Evolutionary conservation across 495 filamentous ascomycete genomes (phyloP).

Genomic region (Niebla homalea): DNA sequence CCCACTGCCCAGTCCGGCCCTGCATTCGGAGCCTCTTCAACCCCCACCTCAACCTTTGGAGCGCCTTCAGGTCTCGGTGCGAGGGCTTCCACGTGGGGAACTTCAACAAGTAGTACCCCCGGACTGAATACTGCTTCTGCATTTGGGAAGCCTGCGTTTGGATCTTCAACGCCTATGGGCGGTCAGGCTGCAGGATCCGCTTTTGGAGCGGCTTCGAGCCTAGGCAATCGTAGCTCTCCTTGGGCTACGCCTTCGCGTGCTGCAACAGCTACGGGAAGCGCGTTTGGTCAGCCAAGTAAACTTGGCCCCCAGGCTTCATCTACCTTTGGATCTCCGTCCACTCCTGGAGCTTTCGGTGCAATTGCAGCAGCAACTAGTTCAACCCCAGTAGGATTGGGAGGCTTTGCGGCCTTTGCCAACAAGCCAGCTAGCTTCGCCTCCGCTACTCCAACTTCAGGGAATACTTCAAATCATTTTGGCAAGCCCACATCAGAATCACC

Average conservation of each 20-base stretch:
- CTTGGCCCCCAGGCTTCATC: conserved; percentile 12
- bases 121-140: conserved; percentile 16
- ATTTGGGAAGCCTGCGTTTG: conserved; percentile 38
- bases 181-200: conserved; percentile 23
- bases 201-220: conserved; percentile 37
- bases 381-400: conserved; percentile 22
- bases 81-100: conserved; percentile 21
- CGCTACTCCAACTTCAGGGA: conserved; percentile 18
- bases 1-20: conserved; percentile 13
- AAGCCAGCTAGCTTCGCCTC: conserved; percentile 43
- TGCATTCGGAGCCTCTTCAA: conserved; percentile 22
- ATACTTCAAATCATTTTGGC: conserved; percentile 12
- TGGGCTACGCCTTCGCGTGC: conserved; percentile 25
- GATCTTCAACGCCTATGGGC: conserved; percentile 29
- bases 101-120: background rate
- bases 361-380: background rate
- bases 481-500: conserved; percentile 18
- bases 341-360: conserved; percentile 1
- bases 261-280: conserved; percentile 10
- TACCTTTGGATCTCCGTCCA: conserved; percentile 13
- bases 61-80: conserved; percentile 19
- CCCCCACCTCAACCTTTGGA: conserved; percentile 22
- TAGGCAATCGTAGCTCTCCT: conserved; percentile 27
- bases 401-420: conserved; percentile 46
- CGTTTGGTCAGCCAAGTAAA: conserved; percentile 23